Evolutionary conservation across 208 protist species (phyloP).

Genomic region (Crithidia acanthocephali): DNA sequence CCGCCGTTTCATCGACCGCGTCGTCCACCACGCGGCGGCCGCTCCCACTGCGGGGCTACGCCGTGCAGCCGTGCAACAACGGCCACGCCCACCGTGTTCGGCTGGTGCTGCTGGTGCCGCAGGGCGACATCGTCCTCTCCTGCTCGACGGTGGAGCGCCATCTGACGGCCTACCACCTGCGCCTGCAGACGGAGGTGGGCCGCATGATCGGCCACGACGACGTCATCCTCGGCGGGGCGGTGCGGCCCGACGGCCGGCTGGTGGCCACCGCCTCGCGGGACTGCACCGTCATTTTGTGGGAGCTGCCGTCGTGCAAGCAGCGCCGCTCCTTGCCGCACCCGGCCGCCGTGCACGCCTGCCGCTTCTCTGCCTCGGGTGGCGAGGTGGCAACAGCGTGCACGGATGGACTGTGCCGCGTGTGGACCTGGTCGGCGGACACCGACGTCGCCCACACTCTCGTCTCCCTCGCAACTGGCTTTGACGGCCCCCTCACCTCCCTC

Average conservation of each 20-base stretch:
- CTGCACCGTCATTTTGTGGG: slow-evolving; percentile 34
- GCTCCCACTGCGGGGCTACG: slow-evolving; percentile 12
- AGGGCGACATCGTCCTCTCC: slow-evolving; percentile 29
- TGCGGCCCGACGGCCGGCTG: slow-evolving; percentile 23
- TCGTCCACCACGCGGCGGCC: not conserved
- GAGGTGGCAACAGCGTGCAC: slow-evolving; percentile 37
- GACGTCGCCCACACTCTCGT: slow-evolving; percentile 16
- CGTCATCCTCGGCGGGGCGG: slow-evolving; percentile 31
- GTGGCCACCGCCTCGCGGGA: slow-evolving; percentile 42
- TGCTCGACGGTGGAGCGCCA: slow-evolving; percentile 26
- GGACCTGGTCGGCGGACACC: slow-evolving; percentile 17
- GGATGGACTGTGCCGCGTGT: slow-evolving; percentile 40
- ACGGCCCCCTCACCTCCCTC: slow-evolving; percentile 12
- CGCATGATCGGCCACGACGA: slow-evolving; percentile 30
- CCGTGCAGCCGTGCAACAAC: slow-evolving; percentile 14
- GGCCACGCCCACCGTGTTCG: slow-evolving; percentile 25
- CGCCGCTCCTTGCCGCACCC: slow-evolving; percentile 38
- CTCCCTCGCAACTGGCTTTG: slow-evolving; percentile 21
- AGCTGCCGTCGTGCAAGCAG: slow-evolving; percentile 37
- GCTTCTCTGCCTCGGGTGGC: slow-evolving; percentile 19
- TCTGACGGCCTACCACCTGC: slow-evolving; percentile 30
- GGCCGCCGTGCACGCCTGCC: slow-evolving; percentile 26
- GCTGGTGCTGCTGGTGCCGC: slow-evolving; percentile 21
- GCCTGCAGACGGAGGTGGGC: slow-evolving; percentile 23
- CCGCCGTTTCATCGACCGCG: no score